phyloP scores from a whole-genome alignment of 306 rosid species.

The Prunus padus region DNA sequence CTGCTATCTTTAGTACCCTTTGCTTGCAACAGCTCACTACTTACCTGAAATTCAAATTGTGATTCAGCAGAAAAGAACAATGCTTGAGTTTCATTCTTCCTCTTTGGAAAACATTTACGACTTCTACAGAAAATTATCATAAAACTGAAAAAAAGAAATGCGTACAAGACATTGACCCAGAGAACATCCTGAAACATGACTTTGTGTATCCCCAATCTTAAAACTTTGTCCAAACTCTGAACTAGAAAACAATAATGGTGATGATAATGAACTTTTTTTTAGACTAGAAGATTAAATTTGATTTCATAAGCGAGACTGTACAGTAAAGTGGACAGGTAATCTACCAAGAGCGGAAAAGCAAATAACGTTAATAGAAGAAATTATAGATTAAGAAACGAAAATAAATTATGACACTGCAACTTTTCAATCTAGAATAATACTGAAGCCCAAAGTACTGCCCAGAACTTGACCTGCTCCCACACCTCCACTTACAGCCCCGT shows the following conservation, averaged over 20 bases:
- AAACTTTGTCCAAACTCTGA: not conserved
- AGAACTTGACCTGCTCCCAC: not conserved
- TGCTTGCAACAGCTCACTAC: slow-evolving; percentile 34
- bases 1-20: slow-evolving; percentile 35
- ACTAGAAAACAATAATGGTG: not conserved
- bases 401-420: not conserved
- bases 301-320: not conserved
- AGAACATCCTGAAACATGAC: not conserved
- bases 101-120: not conserved
- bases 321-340: not conserved
- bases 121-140: not conserved
- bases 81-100: not conserved
- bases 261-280: not conserved
- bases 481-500: not conserved
- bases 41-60: slow-evolving; percentile 36
- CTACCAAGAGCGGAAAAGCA: not conserved
- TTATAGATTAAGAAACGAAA: not conserved
- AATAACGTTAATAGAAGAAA: not conserved
- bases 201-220: not conserved
- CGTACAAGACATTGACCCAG: not conserved
- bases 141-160: not conserved
- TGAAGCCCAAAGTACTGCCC: not conserved
- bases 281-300: too few species aligned
- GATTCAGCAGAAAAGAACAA: not conserved
- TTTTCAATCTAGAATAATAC: not conserved